Evolutionary conservation across 345 rosid genomes (phyloP).

Genomic region (Eucalyptus tenuipes): DNA sequence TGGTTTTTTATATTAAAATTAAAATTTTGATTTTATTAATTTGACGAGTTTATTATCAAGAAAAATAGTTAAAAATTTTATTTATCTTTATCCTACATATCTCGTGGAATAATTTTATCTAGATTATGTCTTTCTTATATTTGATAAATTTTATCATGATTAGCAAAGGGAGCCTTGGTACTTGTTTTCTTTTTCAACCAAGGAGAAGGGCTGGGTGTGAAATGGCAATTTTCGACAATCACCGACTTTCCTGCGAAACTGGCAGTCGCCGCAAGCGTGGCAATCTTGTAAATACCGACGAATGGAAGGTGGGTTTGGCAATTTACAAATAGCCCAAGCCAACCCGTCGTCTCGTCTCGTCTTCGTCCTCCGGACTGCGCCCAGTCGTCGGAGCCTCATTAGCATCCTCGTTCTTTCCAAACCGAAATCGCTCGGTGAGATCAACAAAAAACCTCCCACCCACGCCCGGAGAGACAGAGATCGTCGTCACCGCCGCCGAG

Average conservation of each 20-base stretch:
- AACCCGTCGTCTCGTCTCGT: not conserved
- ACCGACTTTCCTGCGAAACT: not conserved
- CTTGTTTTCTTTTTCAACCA: not conserved
- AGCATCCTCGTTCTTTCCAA: not conserved
- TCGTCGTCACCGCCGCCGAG: not conserved
- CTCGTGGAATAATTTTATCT: no score
- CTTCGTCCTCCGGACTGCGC: not conserved
- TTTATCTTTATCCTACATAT: not conserved
- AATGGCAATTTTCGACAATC: not conserved
- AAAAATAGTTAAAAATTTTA: accelerated
- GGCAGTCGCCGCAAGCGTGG: not conserved
- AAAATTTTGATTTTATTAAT: no score
- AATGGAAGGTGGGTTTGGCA: not conserved
- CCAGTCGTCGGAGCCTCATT: not conserved
- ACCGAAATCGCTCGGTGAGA: not conserved
- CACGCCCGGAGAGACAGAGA: not conserved
- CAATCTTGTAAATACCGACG: not conserved
- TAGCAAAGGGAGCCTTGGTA: no score
- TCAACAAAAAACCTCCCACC: not conserved
- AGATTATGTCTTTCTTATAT: no score
- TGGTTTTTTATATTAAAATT: not conserved
- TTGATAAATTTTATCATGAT: no score
- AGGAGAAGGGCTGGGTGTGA: not conserved
- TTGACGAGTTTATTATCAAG: not conserved
- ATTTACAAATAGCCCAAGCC: not conserved